Evolutionary conservation across 345 rosid species (phyloP).

Genomic region (Clarkia xantiana): DNA sequence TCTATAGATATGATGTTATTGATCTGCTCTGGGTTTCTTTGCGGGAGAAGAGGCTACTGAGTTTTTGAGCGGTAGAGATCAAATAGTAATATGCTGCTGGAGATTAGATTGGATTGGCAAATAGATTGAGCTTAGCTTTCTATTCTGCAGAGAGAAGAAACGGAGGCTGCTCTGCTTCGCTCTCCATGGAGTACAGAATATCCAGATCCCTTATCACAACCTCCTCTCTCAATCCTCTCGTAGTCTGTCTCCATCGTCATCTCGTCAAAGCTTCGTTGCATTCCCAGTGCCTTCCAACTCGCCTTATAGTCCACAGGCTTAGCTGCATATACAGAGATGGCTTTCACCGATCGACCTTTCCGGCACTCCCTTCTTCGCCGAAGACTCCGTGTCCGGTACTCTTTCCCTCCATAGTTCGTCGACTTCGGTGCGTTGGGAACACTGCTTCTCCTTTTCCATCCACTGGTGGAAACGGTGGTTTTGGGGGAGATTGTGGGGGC

Average conservation of each 20-base stretch:
- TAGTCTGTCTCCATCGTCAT: constrained; percentile 2
- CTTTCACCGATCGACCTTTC: background rate
- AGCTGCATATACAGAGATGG: constrained; percentile 25
- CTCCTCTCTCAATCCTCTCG: constrained; percentile 5
- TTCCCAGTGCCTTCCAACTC: constrained; percentile 3
- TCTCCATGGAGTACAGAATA: constrained; percentile 7
- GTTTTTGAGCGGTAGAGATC: too few relatives aligned
- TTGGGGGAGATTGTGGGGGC: constrained; percentile 25
- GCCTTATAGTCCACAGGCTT: constrained; percentile 15
- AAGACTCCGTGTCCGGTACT: background rate
- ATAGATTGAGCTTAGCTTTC: too few relatives aligned
- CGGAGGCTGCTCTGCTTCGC: background rate
- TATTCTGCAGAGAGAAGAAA: too few relatives aligned
- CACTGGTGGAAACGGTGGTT: constrained; percentile 25
- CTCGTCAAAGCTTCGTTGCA: constrained; percentile 5
- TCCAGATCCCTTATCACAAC: constrained; percentile 6
- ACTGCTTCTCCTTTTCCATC: constrained; percentile 39
- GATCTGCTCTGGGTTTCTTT: too few relatives aligned
- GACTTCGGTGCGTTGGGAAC: constrained; percentile 31
- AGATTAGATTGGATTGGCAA: too few relatives aligned
- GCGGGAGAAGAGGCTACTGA: too few relatives aligned
- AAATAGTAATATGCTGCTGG: too few relatives aligned
- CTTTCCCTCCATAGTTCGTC: background rate
- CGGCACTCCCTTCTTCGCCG: background rate
- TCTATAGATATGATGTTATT: too few relatives aligned